Base-by-base conservation (phyloP, 2,329 filamentous ascomycete species). In the Beauveria asiatica region DNA sequence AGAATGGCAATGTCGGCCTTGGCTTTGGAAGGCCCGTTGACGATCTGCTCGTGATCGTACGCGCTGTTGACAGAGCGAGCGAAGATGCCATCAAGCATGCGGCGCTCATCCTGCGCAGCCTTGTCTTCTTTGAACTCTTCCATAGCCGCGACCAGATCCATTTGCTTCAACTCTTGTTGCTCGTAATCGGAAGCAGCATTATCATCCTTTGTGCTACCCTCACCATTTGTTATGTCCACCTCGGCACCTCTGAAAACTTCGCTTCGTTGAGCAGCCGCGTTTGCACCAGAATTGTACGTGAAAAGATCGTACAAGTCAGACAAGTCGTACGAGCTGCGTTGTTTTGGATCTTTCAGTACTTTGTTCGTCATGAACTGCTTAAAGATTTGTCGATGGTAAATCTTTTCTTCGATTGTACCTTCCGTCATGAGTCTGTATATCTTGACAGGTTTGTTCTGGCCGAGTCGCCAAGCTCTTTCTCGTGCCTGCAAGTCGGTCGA, bases 351-450 rank as follows among this genome's bases (percentile, higher is more conserved):
- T 66, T 89, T 92, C 55, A 99, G 74, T 7, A 99, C 92, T 72
- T 97, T 97, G 75, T 97, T 96, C 3, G 92, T 94, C 63, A 99
- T 80, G 70, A 97, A 97, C 67, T 97, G 93, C 73, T 99, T 99
- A 80, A 96, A 99, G 55, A 99, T 94, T 70, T 99, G 94, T 17
- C 95, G 88, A 72, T 99, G 93, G 64, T 97, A 99, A 33, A 99
- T 99, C 76, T 99, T 99, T 73, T 99, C 94, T 70, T 99, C 94
- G 25, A 99, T 99, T 0, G 95, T 99, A 1, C 94, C 94, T 5
- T 93, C 91, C 4, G 91, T 96, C 89, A 99, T 96, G n/a, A 99
- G 80, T 41, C 95, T 88, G 71, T 97, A 99, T 23, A 99, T 96
- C 5, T 91, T 92, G 30, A 99, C 94, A 52, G 96, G 91, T 58